Evolutionary conservation across 2,329 filamentous ascomycete species (phyloP).

Genomic region (Exophiala spinifera): DNA sequence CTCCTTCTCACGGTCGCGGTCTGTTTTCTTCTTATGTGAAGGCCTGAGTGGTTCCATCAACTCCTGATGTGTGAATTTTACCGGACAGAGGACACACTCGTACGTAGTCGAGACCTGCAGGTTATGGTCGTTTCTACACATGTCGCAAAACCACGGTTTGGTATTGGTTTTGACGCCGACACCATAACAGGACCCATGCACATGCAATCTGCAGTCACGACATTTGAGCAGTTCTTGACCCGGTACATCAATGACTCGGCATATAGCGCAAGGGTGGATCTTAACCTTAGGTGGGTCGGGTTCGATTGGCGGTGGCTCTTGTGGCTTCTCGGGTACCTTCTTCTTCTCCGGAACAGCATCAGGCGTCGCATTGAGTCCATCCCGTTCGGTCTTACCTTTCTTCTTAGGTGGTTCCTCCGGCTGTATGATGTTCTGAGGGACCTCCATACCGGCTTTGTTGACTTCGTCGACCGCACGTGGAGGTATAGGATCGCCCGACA

Average conservation of each 20-base stretch:
- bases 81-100: slow-evolving; percentile 86
- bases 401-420: slow-evolving; percentile 57
- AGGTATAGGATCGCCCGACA: slow-evolving; percentile 43
- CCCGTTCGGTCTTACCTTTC: slow-evolving; percentile 55
- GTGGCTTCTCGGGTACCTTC: slow-evolving; percentile 57
- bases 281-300: slow-evolving; percentile 78
- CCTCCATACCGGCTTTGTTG: slow-evolving; percentile 41
- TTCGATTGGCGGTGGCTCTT: slow-evolving; percentile 58
- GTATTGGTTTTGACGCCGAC: slow-evolving; percentile 56
- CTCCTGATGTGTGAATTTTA: slow-evolving; percentile 76
- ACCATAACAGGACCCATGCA: slow-evolving; percentile 93
- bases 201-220: slow-evolving; percentile 82
- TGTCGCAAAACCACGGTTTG: slow-evolving; percentile 91
- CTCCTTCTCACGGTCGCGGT: slow-evolving; percentile 87
- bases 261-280: slow-evolving; percentile 80
- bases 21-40: slow-evolving; percentile 82
- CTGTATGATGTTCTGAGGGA: slow-evolving; percentile 34
- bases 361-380: slow-evolving; percentile 46
- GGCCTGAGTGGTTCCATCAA: slow-evolving; percentile 78
- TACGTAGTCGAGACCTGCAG: slow-evolving; percentile 92
- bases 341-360: slow-evolving; percentile 53
- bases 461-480: slow-evolving; percentile 44
- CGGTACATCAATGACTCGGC: slow-evolving; percentile 67
- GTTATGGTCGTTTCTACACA: slow-evolving; percentile 90
- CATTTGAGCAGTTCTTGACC: slow-evolving; percentile 75